Base-by-base conservation (phyloP, 495 filamentous ascomycete species). In the Collariella sp. region DNA sequence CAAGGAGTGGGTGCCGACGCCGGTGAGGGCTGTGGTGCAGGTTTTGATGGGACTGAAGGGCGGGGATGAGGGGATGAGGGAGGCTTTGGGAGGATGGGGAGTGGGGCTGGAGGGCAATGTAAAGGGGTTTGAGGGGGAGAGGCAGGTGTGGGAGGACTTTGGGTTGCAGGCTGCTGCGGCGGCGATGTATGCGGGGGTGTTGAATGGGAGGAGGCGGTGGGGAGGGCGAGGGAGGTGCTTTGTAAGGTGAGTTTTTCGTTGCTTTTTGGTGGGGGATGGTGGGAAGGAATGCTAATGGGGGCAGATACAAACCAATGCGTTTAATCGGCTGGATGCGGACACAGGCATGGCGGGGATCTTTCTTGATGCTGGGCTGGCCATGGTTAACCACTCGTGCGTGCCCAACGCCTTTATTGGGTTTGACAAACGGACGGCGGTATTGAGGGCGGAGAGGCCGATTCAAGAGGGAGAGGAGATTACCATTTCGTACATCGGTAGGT, bases 361-460 rank as follows among this genome's bases (percentile, higher is more conserved):
- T 41, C 29, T 78, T 40, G 70, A 77, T 46, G 62, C 74, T 5
- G 63, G 54, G 6, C 59, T 80, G 22, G 70, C 78, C 20, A 73
- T 77, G 66, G 56, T 73, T 6, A 80, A 81, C 51, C 78, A 81
- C 55, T 79, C 76, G 2, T 81, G 78, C 43, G 57, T 70, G 6
- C 76, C 77, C 10, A 81, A 77, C 46, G 76, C 77, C 0, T 69
- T 68, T 34, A 67, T 81, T 23, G 61, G 66, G 23, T 78, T 78
- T 41, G 54, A 71, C 36, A 71, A 70, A 22, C 61, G 75, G n/a
- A 65, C 54, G 1, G 69, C 73, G 3, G 53, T 69, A 20, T 57
- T 81, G 19, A 63, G 69, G 26, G 72, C 76, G 0, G 59, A 65
- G 16, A 55, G 45, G 26, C 54, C 62, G 10, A 76, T 81, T 10